Conservation (phyloP, 257 asterid genomes). For the Solanum peruvianum region DNA sequence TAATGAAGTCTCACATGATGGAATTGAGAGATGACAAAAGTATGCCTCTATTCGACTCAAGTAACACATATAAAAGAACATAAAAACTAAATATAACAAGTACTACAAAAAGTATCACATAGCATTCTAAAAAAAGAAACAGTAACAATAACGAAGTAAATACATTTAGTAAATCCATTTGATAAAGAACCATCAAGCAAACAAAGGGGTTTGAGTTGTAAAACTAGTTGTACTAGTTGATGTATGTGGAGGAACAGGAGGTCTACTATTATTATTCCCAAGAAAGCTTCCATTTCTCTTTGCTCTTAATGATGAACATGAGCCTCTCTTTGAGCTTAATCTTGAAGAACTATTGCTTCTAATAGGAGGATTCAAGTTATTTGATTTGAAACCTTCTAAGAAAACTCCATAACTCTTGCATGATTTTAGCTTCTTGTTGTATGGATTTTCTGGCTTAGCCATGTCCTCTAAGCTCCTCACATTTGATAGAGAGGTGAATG, state of each 20-base stretch:
- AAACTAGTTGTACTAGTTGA: conserved; percentile 24
- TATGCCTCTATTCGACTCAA: not conserved
- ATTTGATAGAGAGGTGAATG: conserved; percentile 38
- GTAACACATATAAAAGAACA: not conserved
- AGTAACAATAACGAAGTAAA: not conserved
- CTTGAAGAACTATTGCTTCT: conserved; percentile 17
- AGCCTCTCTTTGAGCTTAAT: conserved; percentile 7
- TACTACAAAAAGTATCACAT: not conserved
- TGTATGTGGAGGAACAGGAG: conserved; percentile 21
- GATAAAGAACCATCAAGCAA: conserved; percentile 7
- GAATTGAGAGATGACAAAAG: not conserved
- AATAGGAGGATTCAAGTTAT: not conserved
- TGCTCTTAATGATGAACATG: conserved; percentile 14
- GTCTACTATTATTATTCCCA: conserved; percentile 8
- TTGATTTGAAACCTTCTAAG: conserved; percentile 1
- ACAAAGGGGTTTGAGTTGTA: conserved; percentile 18
- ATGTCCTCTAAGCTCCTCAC: conserved; percentile 51
- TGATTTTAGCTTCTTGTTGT: conserved; percentile 45
- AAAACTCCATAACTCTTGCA: conserved; percentile 37
- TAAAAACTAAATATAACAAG: not conserved
- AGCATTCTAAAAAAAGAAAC: not conserved
- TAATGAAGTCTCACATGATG: not conserved
- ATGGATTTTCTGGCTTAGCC: conserved; percentile 44
- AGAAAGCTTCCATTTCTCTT: conserved; percentile 18
- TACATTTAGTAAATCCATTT: not conserved